Conservation (phyloP, 768 basidiomycete species). For the Paxillus rubicundulus region DNA sequence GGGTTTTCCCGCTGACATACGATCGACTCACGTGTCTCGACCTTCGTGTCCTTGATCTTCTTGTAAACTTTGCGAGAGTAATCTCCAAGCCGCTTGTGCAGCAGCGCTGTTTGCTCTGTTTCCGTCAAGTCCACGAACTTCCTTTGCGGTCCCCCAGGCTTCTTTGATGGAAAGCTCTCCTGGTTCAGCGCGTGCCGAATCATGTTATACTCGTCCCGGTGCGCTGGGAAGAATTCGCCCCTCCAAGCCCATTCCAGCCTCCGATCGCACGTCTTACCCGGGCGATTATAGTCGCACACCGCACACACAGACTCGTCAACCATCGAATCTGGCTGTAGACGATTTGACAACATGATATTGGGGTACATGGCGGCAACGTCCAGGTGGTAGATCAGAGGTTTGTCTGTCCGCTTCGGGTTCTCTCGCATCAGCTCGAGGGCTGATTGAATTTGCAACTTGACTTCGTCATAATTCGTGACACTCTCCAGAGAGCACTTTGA, state of each 20-base stretch:
- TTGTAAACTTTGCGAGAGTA: slow-evolving; percentile 99
- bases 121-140: slow-evolving; percentile 80
- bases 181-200: slow-evolving; percentile 95
- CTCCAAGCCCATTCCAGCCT: slow-evolving; percentile 98
- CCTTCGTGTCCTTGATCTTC: slow-evolving; percentile 96
- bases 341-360: slow-evolving; percentile 99
- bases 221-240: slow-evolving; percentile 97
- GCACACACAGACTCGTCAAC: slow-evolving; percentile 96
- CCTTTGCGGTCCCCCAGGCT: slow-evolving; percentile 67
- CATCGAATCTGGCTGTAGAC: slow-evolving; percentile 96
- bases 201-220: slow-evolving; percentile 98
- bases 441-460: slow-evolving; percentile 73
- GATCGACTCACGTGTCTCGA: slow-evolving; percentile 90
- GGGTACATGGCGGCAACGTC: slow-evolving; percentile 99
- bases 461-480: slow-evolving; percentile 94
- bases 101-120: slow-evolving; percentile 84
- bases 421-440: slow-evolving; percentile 90
- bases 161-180: slow-evolving; percentile 84
- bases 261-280: slow-evolving; percentile 92
- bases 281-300: slow-evolving; percentile 96
- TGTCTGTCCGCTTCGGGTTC: slow-evolving; percentile 83
- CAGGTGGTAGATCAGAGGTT: slow-evolving; percentile 95
- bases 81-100: slow-evolving; percentile 96
- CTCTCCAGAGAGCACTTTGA: slow-evolving; percentile 72
- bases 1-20: slow-evolving; percentile 98